Base-by-base conservation (phyloP, 495 filamentous ascomycete species). In the Annulohypoxylon nitens region DNA sequence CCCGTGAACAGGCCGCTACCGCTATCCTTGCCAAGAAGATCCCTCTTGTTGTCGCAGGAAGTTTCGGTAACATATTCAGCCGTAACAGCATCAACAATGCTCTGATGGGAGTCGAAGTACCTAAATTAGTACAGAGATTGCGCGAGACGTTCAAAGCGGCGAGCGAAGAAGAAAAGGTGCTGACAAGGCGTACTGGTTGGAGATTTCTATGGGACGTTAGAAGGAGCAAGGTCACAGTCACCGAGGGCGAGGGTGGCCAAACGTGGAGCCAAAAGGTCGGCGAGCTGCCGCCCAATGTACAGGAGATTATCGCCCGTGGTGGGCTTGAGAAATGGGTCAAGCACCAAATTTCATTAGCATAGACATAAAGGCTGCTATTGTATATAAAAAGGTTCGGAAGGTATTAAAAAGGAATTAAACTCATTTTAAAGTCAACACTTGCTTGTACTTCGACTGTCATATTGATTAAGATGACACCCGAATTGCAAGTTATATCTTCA, bases 11-110 rank as follows among this genome's bases (percentile, higher is more conserved):
- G 12, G 80, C 94, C 2, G 94, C 94, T 0, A 97, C 95, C 0
- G 90, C 95, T 0, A 92, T 98, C 61, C 85, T 97, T 0, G 95
- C 95, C 0, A 93, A 92, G 80, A 78, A 91, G 70, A 97, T 98
- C 61, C 92, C 90, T 0, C 85, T 98, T 0, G 94, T 97, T 11
- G 90, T 97, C 0, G 86, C 92, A 0, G 94, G 93, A 10, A 94
- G 91, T 80, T 96, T 97, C 73, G 90, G 93, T 2, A 97, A 95
- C 77, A 97, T 97, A 71, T 97, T 97, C 78, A 85, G 84, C 68
- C 83, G 95, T 6, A 97, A 97, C 81, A 91, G 89, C 74, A 95
- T 98, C 83, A 97, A 98, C 81, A 98, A 97, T 69, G 94, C 92
- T 0, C 82, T 98, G 11, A 89, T 97, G 88, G 89, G 91, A 0